Evolutionary conservation across 2,329 filamentous ascomycete species (phyloP).

Genomic region (Beauveria caledonica): DNA sequence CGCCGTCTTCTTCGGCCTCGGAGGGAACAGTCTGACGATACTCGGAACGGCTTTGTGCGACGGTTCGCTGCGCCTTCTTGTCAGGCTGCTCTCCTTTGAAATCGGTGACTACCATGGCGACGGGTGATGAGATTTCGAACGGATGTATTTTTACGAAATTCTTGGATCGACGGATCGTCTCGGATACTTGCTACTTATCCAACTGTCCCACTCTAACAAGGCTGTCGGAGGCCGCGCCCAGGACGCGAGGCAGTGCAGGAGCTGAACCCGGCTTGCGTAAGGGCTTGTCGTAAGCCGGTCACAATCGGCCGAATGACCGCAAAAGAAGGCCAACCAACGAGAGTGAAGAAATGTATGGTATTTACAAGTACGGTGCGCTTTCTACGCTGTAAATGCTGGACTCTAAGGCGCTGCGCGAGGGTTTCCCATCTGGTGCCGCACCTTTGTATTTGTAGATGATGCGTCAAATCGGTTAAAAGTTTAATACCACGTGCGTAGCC

Average conservation of each 20-base stretch:
- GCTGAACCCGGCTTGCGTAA: constrained; percentile 1
- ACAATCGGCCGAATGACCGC: not conserved
- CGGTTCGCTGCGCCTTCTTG: not conserved
- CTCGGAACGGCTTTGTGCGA: not conserved
- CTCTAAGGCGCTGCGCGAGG: too few species aligned
- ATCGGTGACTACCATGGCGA: not conserved
- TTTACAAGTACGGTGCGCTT: too few species aligned
- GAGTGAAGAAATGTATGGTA: too few species aligned
- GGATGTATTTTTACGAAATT: not conserved
- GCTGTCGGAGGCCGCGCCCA: not conserved
- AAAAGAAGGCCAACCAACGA: not conserved
- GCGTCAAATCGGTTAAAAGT: too few species aligned
- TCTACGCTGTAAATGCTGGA: too few species aligned
- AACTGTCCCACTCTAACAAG: not conserved
- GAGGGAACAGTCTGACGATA: not conserved
- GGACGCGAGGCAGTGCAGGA: not conserved
- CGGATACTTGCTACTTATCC: not conserved
- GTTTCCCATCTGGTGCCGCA: too few species aligned
- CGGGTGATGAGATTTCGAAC: too few species aligned
- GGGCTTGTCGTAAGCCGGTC: not conserved
- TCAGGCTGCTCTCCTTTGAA: not conserved
- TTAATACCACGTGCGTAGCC: too few species aligned
- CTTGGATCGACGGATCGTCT: not conserved
- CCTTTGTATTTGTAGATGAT: too few species aligned
- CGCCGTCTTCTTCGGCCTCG: not conserved